Base-by-base conservation (phyloP, 306 rosid genomes). In the Acacia melanoxylon region DNA sequence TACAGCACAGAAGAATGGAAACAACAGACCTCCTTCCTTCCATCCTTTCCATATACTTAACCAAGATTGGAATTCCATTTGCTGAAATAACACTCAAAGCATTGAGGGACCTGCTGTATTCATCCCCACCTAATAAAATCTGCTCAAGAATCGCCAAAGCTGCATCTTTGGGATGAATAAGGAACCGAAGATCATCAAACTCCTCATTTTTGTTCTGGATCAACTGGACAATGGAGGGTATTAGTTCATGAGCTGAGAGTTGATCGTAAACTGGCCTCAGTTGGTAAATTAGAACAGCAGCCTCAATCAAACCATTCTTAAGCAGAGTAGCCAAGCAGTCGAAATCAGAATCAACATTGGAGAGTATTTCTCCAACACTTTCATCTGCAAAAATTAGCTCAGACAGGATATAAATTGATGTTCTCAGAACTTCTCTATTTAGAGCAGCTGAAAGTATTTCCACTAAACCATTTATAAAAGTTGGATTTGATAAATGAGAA, bases 311-410 rank as follows among this genome's bases (percentile, higher is more conserved):
- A 20, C 98, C 99, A 78, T 89, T 91, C 85, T 89, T 93, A 19
- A 95, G 85, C 62, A 95, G 78, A 87, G 90, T 61, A 84, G 98
- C 95, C 80, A 95, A 81, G 83, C 96, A 93, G 84, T 89, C 95
- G 71, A 93, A 92, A 84, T 95, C 99, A 40, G 97, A 90, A 86
- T 95, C 98, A 59, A 91, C 91, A 86, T 85, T 93, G 17, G 88
- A 88, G 14, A 93, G 95, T 78, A 90, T 86, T 75, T 91, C 93
- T 80, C 93, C 90, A 76, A 95, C 94, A 68, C 78, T 84, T 83
- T 89, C 95, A 62, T 95, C 90, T 0, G 87, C 80, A 76, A 83
- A 85, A 59, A 91, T 81, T 49, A 95, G 87, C 89, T 90, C 94
- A 0, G 98, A 91, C 49, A 95, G 97, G 81, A 91, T 85, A 82